A percentile compares a stretch with the other conserved stretches of the same genome.
Evolutionary conservation across 2,329 filamentous ascomycete genomes (phyloP).

Genomic region (Fusarium circinatum): DNA sequence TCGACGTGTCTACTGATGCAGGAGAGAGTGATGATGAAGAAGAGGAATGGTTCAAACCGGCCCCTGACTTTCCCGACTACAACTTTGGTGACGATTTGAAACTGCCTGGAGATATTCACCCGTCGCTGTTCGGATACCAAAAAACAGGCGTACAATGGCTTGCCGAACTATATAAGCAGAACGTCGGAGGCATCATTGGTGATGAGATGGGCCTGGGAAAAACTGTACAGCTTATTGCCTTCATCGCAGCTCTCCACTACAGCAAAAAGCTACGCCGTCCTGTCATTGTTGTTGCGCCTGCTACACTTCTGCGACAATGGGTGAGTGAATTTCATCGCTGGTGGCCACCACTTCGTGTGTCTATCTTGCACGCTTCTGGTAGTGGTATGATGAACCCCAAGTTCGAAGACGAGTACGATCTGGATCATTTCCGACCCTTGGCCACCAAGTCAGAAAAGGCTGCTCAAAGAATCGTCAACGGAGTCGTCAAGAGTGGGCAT

Average conservation of each 20-base stretch:
- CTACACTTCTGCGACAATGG: constrained; percentile 96
- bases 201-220: constrained; percentile 99
- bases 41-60: constrained; percentile 84
- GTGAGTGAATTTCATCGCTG: constrained; percentile 98
- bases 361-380: constrained; percentile 93
- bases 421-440: constrained; percentile 54
- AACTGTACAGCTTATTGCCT: constrained; percentile 78
- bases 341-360: constrained; percentile 99
- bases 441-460: constrained; percentile 59
- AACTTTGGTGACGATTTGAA: constrained; percentile 78
- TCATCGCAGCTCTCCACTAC: constrained; percentile 90
- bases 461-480: constrained; percentile 82
- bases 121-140: constrained; percentile 94
- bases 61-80: constrained; percentile 83
- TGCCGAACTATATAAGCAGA: constrained; percentile 88
- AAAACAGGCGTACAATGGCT: constrained; percentile 98
- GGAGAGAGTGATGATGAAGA: constrained; percentile 57
- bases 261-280: constrained; percentile 86
- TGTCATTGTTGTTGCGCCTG: constrained; percentile 90
- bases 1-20: constrained; percentile 46
- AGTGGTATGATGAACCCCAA: constrained; percentile 95
- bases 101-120: constrained; percentile 91
- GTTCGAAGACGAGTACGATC: constrained; percentile 63
- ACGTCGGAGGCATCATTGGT: constrained; percentile 92
- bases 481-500: constrained; percentile 85